A percentile compares a stretch with the other conserved stretches of the same genome.
Conservation (phyloP, 768 basidiomycete species). For the Boletales sp. region DNA sequence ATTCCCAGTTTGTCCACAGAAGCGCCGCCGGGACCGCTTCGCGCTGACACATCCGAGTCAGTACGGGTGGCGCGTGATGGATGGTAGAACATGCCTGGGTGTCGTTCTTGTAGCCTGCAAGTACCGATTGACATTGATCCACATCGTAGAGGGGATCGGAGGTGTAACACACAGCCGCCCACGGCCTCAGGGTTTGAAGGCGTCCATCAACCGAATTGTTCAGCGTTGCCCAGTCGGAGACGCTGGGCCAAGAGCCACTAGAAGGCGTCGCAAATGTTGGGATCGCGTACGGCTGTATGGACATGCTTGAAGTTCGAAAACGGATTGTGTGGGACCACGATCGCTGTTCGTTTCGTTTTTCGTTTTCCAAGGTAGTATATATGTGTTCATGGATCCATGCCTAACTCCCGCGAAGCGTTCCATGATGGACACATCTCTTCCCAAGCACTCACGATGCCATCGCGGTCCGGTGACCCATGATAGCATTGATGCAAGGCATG, state of each 20-base stretch:
- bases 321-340: too few relatives aligned
- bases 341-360: too few relatives aligned
- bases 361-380: too few relatives aligned
- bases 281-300: slow-evolving; percentile 5
- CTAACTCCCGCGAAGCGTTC: too few relatives aligned
- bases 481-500: too few relatives aligned
- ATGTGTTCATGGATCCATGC: too few relatives aligned
- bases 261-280: slow-evolving; percentile 5
- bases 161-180: slow-evolving; percentile 20
- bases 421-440: too few relatives aligned
- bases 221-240: slow-evolving; percentile 8
- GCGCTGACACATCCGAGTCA: slow-evolving; percentile 13
- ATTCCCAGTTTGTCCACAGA: slow-evolving; percentile 23
- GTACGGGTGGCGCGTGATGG: not conserved
- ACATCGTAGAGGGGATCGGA: slow-evolving; percentile 17
- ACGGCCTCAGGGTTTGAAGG: slow-evolving; percentile 18
- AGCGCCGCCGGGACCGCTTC: slow-evolving; percentile 16
- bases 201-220: slow-evolving; percentile 15
- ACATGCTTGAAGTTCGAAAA: not conserved
- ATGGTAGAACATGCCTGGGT: slow-evolving; percentile 6
- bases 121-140: slow-evolving; percentile 14
- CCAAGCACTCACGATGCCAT: too few relatives aligned
- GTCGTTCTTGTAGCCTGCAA: slow-evolving; percentile 13
- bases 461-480: too few relatives aligned
- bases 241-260: slow-evolving; percentile 6